Base-by-base conservation (phyloP, 2,329 filamentous ascomycete species). In the Ophiostoma piceae region DNA sequence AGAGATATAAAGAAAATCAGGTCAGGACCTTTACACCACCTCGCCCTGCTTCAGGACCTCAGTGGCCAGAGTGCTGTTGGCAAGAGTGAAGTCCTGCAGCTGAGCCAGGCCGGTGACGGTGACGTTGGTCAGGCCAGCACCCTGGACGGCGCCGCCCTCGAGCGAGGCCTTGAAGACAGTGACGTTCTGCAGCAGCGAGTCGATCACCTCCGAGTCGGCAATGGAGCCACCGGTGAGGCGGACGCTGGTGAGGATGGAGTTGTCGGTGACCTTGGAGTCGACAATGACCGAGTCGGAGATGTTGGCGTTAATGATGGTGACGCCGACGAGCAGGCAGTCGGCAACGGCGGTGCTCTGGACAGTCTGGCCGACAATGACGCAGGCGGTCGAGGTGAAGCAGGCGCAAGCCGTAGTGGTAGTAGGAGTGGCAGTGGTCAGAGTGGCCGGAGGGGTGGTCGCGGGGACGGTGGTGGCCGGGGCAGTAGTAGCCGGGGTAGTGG, bases 21-120 rank as follows among this genome's bases (percentile, higher is more conserved):
- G 16, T 5, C 43, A 47, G 7, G 43, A 47, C 16, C 19, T n/a
- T 16, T 64, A 64, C 12, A 32, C 35, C n/a, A 22, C 32, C 35
- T 65, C 35, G 32, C 65, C 65, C 65, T 66, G 65, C 65, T 29
- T 26, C 66, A 51, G 14, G 14, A 67, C 41, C 3, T 35, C 41
- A 2, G 14, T 26, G 26, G 26, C 26, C 1, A 67, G 26, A 43
- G 66, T 54, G 66, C 66, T 54, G 66, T 67, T 67, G 26, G 12
- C 66, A n/a, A 54, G 26, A 74, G 83, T 82, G 9, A 92, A 79
- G 73, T 92, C 88, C 75, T 92, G 88, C 37, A 66, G 65, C 19
- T 47, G n/a, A 1, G 65, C 65, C 9, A 6, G n/a, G 65, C 65
- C 65, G 2, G 65, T 29, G 1, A 92, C 66, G 80, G 66, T 51